These are phyloP conservation scores for Porphyrellus sp. DNA, from an alignment of 1,284 basidiomycete genomes.

Conservation along the genomic window DNA sequence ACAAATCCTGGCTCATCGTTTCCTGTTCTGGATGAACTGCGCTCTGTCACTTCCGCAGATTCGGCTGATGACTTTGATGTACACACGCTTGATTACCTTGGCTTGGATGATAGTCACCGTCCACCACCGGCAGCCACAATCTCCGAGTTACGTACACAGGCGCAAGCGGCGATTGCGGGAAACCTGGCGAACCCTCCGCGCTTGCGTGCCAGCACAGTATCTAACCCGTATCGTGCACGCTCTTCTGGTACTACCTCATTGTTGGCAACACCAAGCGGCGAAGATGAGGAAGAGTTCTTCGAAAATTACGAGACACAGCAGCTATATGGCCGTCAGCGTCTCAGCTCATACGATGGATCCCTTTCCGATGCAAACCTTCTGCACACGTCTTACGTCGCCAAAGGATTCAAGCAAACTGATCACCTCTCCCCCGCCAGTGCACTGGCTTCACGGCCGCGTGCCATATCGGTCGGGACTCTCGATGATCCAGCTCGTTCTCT, in stretches of 20 bases:
- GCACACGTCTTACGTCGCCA: constrained; percentile 60
- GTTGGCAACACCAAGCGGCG: constrained; percentile 57
- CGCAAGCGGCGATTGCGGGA: constrained; percentile 82
- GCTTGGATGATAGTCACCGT: constrained; percentile 74
- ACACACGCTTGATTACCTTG: constrained; percentile 92
- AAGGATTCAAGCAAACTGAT: constrained; percentile 70
- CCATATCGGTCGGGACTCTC: constrained; percentile 89
- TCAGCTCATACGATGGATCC: constrained; percentile 59
- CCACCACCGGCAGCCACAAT: constrained; percentile 76
- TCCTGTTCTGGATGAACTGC: constrained; percentile 70
- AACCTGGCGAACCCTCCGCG: constrained; percentile 77
- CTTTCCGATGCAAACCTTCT: constrained; percentile 46
- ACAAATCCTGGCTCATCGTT: constrained; percentile 56
- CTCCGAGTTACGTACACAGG: constrained; percentile 80
- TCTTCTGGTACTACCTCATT: constrained; percentile 53
- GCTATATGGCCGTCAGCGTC: constrained; percentile 49
- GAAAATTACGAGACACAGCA: constrained; percentile 52
- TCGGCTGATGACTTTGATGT: constrained; percentile 88
- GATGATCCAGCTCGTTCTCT: constrained; percentile 69
- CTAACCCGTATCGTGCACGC: constrained; percentile 72
- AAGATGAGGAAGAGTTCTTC: constrained; percentile 72
- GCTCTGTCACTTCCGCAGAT: constrained; percentile 74
- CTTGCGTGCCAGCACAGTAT: constrained; percentile 86
- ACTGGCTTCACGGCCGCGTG: constrained; percentile 66
- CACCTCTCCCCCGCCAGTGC: constrained; percentile 51